Base-by-base conservation (phyloP, 2,329 filamentous ascomycete species). In the Canariomyces notabilis region DNA sequence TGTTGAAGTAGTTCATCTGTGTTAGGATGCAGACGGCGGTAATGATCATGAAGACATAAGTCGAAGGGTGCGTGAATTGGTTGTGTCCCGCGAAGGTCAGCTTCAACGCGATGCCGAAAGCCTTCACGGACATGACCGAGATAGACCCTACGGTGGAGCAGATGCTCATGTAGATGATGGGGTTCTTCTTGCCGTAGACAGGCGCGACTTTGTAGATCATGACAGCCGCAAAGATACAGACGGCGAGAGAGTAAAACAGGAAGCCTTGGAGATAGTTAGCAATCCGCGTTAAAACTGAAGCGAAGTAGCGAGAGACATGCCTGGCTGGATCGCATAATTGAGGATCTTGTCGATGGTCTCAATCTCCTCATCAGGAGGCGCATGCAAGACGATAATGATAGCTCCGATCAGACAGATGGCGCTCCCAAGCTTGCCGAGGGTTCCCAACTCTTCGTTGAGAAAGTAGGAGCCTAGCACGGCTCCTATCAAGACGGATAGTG, bases 1-100 rank as follows among this genome's bases (percentile, higher is more conserved):
- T 98, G 76, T 98, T 98, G 70, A 98, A 95, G 69, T 98, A 98
- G 69, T 98, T 98, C 93, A 98, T 97, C 74, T 98, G 93, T 7
- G 90, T 96, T 57, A 98, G 67, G 63, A 98, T 97, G 73, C 93
- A 98, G 54, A 96, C 88, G 3, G 77, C 76, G 0, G 90, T 93
- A 55, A 97, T 80, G 56, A 98, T 96, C 68, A 91, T 83, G 66
- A 98, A 98, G 53, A 96, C 90, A 60, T 98, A 98, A 49, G 94
- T 98, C 40, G 89, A 95, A 2, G 94, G 88, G 59, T 95, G 88
- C 5, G 80, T 82, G 67, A 98, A 96, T 67, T 98, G 93, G 68
- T 98, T 98, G 68, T 94, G 85, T 44, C 91, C 93, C 38, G 78
- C 82, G 56, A 98, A 80, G 0, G 91, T 97, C 61, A 98, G 82